A percentile compares a stretch with the other conserved stretches of the same genome.
Conservation (phyloP, 1,139 yeast species). For the Diutina neorugosa region DNA sequence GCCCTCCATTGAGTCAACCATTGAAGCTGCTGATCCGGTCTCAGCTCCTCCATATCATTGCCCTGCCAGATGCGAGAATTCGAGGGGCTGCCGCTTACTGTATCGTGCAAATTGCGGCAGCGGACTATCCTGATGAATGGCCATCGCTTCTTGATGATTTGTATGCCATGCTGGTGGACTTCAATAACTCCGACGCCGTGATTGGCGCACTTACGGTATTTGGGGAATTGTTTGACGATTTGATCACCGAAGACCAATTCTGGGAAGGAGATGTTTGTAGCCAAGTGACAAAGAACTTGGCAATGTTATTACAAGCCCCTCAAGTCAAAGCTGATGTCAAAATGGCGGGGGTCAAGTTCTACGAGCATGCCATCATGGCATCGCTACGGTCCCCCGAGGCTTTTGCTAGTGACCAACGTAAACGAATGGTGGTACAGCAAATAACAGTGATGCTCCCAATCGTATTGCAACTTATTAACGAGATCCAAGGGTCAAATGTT, state of each 20-base stretch:
- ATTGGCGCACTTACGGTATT: conserved; percentile 63
- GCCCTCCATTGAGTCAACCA: conserved; percentile 48
- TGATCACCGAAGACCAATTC: conserved; percentile 77
- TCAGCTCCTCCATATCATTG: conserved; percentile 41
- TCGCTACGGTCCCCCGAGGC: not conserved
- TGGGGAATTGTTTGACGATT: conserved; percentile 73
- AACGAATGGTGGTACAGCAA: not conserved
- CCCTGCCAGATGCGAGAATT: conserved; percentile 45
- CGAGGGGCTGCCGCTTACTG: conserved; percentile 62
- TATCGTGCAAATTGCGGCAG: conserved; percentile 74
- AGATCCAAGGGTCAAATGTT: not conserved
- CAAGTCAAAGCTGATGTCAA: conserved; percentile 26
- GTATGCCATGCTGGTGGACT: conserved; percentile 25
- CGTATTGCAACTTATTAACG: not conserved
- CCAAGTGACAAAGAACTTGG: conserved; percentile 37
- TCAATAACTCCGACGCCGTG: conserved; percentile 20
- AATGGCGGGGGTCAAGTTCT: conserved; percentile 37
- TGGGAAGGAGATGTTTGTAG: conserved; percentile 61
- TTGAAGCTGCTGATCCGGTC: conserved; percentile 39
- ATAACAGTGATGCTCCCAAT: not conserved
- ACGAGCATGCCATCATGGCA: conserved; percentile 11
- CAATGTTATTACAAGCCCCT: conserved; percentile 23
- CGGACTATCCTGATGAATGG: conserved; percentile 96
- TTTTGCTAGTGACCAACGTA: not conserved
- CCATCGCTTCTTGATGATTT: conserved; percentile 50